phyloP scores from a whole-genome alignment of 495 filamentous ascomycete genomes.

The Hypoxylon perforatum region DNA sequence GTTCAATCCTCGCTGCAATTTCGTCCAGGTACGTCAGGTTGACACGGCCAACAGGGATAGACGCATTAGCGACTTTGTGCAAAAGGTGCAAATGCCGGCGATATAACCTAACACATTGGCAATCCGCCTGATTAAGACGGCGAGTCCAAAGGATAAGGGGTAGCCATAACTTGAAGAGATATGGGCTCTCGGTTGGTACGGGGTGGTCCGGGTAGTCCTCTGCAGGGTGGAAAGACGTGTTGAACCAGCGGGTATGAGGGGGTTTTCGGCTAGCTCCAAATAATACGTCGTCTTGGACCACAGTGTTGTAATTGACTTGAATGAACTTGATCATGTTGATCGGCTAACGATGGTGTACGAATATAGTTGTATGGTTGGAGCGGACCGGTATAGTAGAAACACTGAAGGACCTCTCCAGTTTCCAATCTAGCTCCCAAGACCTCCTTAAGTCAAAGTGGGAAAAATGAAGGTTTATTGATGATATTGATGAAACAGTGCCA shows the following conservation, averaged over 20 bases:
- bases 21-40: slow-evolving; percentile 37
- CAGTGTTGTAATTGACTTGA: background rate
- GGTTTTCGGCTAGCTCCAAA: background rate
- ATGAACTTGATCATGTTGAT: no score
- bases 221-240: slow-evolving; percentile 39
- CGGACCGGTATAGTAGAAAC: no score
- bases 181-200: slow-evolving; percentile 34
- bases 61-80: slow-evolving; percentile 18
- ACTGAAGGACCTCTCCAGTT: no score
- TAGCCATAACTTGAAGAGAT: slow-evolving; percentile 43
- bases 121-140: background rate
- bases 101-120: slow-evolving; percentile 30
- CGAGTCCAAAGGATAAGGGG: slow-evolving; percentile 37
- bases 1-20: slow-evolving; percentile 23
- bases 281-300: background rate
- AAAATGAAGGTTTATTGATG: no score
- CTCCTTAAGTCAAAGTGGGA: no score
- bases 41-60: slow-evolving; percentile 24
- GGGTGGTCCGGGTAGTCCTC: slow-evolving; percentile 29
- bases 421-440: no score
- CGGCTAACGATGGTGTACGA: no score
- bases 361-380: no score
- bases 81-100: slow-evolving; percentile 22
- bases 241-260: slow-evolving; percentile 17
- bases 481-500: no score